Base-by-base conservation (phyloP, 176 grass and related monocot genomes). In the Rhynchospora breviuscula region DNA sequence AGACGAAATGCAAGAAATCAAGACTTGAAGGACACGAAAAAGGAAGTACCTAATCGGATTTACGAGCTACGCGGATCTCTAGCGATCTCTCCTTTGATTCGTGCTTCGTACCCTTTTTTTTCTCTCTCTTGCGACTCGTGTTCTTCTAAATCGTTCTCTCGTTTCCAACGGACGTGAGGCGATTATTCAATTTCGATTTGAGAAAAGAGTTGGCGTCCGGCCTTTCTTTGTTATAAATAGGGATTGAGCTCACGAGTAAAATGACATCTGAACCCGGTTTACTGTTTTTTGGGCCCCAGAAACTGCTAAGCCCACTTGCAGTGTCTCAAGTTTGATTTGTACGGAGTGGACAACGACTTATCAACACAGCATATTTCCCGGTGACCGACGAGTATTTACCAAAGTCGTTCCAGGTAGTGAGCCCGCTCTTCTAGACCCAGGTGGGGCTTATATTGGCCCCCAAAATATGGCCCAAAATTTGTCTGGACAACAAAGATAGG, bases 121-220 rank as follows among this genome's bases (percentile, higher is more conserved):
- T 40, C 35, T 82, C 80, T 82, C 62, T 67, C 80, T 26, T 82
- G 80, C 80, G 80, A 82, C 80, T 82, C 80, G 54, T 21, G 54
- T 81, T 63, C 43, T 63, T 65, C 63, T 65, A 81, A 81, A 81
- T 59, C 29, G 57, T 61, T 64, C 63, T 31, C 60, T 62, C 60
- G 4, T 23, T 51, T 23, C 58, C 1, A 62, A 67, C 80, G 80
- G 80, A 82, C 80, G 80, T 68, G 44, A 82, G 26, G 44, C 62
- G 45, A 21, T 25, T 82, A 68, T 67, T 68, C 5, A 82, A 68
- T 82, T 82, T 67, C 10, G 23, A 67, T 82, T 68, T 63, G 79
- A 81, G 8, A 67, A 82, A 82, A 82, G 43, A 2, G 0, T 82
- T 82, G 44, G 80, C 45, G 62, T 82, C 80, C 80, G 80, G 61